A percentile compares a stretch with the other conserved stretches of the same genome.
phyloP scores from a whole-genome alignment of 2,329 filamentous ascomycete genomes.

The Paecilomyces dactylethromorphus region DNA sequence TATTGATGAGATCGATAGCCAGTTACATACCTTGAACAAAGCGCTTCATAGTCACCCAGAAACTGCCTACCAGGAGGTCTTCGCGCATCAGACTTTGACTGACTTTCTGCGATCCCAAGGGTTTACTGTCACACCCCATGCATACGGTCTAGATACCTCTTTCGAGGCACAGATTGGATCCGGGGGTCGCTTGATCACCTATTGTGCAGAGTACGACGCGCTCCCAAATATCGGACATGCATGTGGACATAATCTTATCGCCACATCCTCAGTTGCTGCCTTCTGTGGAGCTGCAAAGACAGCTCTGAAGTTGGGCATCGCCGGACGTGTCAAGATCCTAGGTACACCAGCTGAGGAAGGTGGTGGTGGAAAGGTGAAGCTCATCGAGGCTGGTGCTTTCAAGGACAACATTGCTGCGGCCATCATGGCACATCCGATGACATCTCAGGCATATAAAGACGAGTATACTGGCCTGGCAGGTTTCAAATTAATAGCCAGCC shows the following conservation, averaged over 20 bases:
- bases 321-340: conserved; percentile 15
- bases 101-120: conserved; percentile 31
- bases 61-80: conserved; percentile 39
- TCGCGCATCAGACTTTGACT: conserved; percentile 40
- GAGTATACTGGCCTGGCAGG: background rate
- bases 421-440: conserved; percentile 30
- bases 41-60: conserved; percentile 36
- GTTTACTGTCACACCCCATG: conserved; percentile 33
- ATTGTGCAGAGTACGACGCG: conserved; percentile 26
- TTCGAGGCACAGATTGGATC: conserved; percentile 36
- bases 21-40: too few species aligned
- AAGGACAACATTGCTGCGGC: conserved; percentile 23
- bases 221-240: conserved; percentile 22
- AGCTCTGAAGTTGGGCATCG: conserved; percentile 7
- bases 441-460: conserved; percentile 4
- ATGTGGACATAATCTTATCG: conserved; percentile 23
- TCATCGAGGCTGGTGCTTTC: conserved; percentile 33
- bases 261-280: conserved; percentile 16
- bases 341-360: conserved; percentile 23
- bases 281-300: conserved; percentile 17
- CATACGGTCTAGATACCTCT: conserved; percentile 41
- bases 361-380: conserved; percentile 23
- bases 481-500: background rate
- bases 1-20: too few species aligned
- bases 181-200: conserved; percentile 18